Evolutionary conservation across 2,329 filamentous ascomycete genomes (phyloP), one percentile per base, ranked within the genome.

Genomic region (Nemania sp.): DNA sequence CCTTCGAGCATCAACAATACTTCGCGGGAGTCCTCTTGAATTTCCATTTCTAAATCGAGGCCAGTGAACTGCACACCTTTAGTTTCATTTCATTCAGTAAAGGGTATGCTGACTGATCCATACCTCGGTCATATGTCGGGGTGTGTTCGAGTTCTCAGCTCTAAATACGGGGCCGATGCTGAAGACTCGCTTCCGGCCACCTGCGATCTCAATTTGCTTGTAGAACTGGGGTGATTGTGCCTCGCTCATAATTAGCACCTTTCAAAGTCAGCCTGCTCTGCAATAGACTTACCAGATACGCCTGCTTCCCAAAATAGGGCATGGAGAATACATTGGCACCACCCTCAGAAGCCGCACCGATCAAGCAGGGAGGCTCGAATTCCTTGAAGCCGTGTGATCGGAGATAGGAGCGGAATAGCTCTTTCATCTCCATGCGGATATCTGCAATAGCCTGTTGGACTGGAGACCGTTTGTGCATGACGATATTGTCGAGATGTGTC

Each of bases 281-380:
- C 4, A 31, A 31, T 12, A 31, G 28, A 31, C 28, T 9, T 31
- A 31, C 8, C 17, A 94, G 79, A 70, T 79, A 94, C 1, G 91
- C 93, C 61, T 88, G 83, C 67, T 88, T 84, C 62, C 88, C 90
- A 72, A 97, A 97, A 75, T 97, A 97, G 37, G 87, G 86, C 64
- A 97, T 28, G 79, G 64, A 87, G 81, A 73, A 99, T 97, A 97
- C 93, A 69, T 93, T 95, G 63, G 86, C 86, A 61, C 94, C 94
- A 66, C 94, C 93, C 75, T 99, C 94, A 3, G 91, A 94, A 4
- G 94, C 89, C 12, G 93, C 89, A 44, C 88, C 92, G 50, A 96
- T 90, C 37, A 99, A 79, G 71, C 91, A 93, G 8, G 94, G 91
- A 2, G 92, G 89, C 71, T 96, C 90, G 67, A 97, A 91, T 71